Percentiles rank a stretch among this genome's conserved stretches.
Evolutionary conservation across 2,329 filamentous ascomycete species (phyloP).

Genomic region (Colletotrichum truncatum): DNA sequence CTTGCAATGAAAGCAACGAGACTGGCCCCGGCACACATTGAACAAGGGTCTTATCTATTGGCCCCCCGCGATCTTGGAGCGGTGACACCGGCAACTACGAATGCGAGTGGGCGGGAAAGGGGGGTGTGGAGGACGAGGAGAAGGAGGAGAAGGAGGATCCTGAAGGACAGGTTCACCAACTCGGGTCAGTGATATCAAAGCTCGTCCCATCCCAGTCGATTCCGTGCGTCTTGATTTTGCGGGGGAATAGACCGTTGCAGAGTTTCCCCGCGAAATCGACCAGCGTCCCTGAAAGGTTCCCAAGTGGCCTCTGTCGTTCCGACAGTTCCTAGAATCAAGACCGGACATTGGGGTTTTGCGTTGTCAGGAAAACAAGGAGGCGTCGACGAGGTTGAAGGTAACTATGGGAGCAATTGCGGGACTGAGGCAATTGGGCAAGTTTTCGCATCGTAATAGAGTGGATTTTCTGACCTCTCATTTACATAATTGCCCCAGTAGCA

Average conservation of each 20-base stretch:
- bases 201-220: background rate
- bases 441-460: slow-evolving; percentile 29
- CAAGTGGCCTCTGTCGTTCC: slow-evolving; percentile 1
- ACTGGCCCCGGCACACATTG: background rate
- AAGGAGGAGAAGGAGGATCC: too few relatives aligned
- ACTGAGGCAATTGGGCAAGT: slow-evolving; percentile 23
- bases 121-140: background rate
- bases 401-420: slow-evolving; percentile 3
- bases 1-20: slow-evolving; percentile 6
- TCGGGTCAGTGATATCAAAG: background rate
- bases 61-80: slow-evolving; percentile 27
- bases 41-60: slow-evolving; percentile 28
- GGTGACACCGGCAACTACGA: slow-evolving; percentile 25
- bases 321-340: background rate
- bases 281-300: slow-evolving; percentile 22
- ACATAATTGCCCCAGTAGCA: slow-evolving; percentile 26
- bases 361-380: slow-evolving; percentile 25
- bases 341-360: background rate
- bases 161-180: background rate
- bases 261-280: slow-evolving; percentile 28
- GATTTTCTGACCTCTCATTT: slow-evolving; percentile 26
- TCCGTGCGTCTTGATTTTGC: slow-evolving; percentile 25
- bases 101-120: slow-evolving; percentile 3
- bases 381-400: background rate
- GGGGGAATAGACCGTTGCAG: slow-evolving; percentile 28